Percentiles rank a stretch among this genome's conserved stretches.
These are phyloP conservation scores for Colletotrichum musicola DNA, from an alignment of 2,329 filamentous ascomycete genomes.

Conservation along the genomic window DNA sequence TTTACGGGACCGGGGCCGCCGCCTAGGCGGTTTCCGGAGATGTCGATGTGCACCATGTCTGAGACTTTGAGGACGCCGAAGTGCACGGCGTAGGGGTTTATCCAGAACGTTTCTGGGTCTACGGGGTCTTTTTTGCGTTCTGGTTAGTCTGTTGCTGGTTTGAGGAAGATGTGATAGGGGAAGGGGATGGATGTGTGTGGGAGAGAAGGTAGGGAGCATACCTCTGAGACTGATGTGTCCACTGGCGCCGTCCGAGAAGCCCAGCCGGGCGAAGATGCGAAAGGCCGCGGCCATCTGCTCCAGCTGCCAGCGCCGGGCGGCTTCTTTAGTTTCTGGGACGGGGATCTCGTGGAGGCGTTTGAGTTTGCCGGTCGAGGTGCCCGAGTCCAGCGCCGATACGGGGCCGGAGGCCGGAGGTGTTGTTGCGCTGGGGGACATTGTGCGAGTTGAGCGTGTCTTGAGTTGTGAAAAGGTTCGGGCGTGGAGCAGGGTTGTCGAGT, in stretches of 20 bases:
- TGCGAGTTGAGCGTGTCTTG: neutral
- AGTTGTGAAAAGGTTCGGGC: neutral
- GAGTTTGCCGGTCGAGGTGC: constrained; percentile 21
- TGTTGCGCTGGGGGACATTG: constrained; percentile 33
- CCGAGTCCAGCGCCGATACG: constrained; percentile 33
- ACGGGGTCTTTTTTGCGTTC: constrained; percentile 45
- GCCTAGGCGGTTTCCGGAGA: constrained; percentile 69
- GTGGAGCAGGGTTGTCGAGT: neutral
- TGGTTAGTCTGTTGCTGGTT: no score
- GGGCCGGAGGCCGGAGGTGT: neutral
- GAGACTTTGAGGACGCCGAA: constrained; percentile 74
- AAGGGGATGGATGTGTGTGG: no score
- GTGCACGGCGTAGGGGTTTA: constrained; percentile 72
- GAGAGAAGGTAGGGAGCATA: neutral
- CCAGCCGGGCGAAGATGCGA: constrained; percentile 60
- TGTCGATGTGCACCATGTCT: constrained; percentile 76
- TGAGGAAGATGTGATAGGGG: no score
- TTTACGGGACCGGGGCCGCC: constrained; percentile 71
- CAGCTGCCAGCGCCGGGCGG: constrained; percentile 50
- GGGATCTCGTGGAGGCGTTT: constrained; percentile 39
- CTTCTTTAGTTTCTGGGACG: constrained; percentile 37
- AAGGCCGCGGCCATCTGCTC: constrained; percentile 61
- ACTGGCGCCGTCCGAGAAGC: constrained; percentile 59
- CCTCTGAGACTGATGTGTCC: constrained; percentile 59
- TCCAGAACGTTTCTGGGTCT: constrained; percentile 52